Conservation (phyloP, 2,329 filamentous ascomycete species). For the Claviceps spartinae region DNA sequence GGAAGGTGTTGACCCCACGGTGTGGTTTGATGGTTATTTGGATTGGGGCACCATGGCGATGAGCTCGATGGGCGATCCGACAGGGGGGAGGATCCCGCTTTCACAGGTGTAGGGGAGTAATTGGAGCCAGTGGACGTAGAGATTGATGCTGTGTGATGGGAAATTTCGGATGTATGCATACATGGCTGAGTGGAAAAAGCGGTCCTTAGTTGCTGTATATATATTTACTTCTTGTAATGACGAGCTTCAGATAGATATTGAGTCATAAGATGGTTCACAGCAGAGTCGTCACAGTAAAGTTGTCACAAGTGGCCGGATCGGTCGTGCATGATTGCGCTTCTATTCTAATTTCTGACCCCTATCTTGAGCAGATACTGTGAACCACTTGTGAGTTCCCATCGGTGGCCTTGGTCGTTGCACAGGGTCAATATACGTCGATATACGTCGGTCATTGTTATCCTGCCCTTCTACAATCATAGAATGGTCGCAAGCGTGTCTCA, state of each 20-base stretch:
- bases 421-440: constrained; percentile 9
- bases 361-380: neutral
- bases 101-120: neutral
- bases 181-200: neutral
- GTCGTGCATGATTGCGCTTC: too few species aligned
- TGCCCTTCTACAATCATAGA: too few species aligned
- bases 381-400: neutral
- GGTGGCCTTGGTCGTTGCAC: neutral
- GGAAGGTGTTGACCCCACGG: constrained; percentile 19
- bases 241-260: too few species aligned
- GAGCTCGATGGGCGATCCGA: constrained; percentile 15
- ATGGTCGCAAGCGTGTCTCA: too few species aligned
- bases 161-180: neutral
- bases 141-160: neutral
- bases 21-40: constrained; percentile 23
- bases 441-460: constrained; percentile 2
- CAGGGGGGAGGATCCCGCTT: constrained; percentile 7
- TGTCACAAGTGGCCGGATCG: too few species aligned
- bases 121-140: neutral
- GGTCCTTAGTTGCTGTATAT: neutral
- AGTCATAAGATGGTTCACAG: too few species aligned
- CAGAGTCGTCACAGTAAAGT: too few species aligned
- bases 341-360: too few species aligned
- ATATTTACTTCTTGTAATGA: neutral
- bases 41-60: constrained; percentile 21